A percentile compares a stretch with the other conserved stretches of the same genome.
phyloP scores from a whole-genome alignment of 2,329 filamentous ascomycete genomes.

The Gnomoniopsis smithogilvyi region DNA sequence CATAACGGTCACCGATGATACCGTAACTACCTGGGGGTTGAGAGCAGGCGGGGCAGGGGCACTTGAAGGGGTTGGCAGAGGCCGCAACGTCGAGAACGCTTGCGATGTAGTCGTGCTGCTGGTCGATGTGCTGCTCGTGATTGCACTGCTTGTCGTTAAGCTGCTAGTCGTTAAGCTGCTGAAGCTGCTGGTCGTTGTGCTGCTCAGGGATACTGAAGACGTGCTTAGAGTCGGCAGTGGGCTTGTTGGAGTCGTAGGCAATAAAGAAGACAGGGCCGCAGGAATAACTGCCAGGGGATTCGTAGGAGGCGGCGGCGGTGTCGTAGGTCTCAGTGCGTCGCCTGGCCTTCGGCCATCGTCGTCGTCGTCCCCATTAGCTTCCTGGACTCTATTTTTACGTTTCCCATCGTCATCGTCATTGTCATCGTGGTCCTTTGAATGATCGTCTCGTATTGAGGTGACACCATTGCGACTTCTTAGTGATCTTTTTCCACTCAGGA shows the following conservation, averaged over 20 bases:
- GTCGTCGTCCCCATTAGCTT: neutral
- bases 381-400: neutral
- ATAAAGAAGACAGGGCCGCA: neutral
- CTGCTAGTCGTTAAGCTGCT: neutral
- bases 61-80: slow-evolving; percentile 5
- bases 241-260: neutral
- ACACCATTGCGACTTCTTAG: neutral
- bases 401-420: neutral
- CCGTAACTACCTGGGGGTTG: slow-evolving; percentile 11
- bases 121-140: neutral
- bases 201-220: neutral
- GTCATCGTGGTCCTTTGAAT: slow-evolving; percentile 2
- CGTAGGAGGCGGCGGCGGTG: neutral
- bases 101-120: neutral
- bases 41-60: neutral
- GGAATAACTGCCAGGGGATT: neutral
- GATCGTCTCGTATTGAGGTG: slow-evolving; percentile 4
- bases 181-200: neutral
- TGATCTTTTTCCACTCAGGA: neutral
- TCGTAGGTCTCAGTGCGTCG: neutral
- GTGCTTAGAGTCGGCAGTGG: neutral
- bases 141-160: neutral
- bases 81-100: slow-evolving; percentile 12
- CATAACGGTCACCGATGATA: slow-evolving; percentile 17
- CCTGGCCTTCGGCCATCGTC: neutral